phyloP scores from a whole-genome alignment of 768 basidiomycete genomes.

The Lactarius deliciosus region DNA sequence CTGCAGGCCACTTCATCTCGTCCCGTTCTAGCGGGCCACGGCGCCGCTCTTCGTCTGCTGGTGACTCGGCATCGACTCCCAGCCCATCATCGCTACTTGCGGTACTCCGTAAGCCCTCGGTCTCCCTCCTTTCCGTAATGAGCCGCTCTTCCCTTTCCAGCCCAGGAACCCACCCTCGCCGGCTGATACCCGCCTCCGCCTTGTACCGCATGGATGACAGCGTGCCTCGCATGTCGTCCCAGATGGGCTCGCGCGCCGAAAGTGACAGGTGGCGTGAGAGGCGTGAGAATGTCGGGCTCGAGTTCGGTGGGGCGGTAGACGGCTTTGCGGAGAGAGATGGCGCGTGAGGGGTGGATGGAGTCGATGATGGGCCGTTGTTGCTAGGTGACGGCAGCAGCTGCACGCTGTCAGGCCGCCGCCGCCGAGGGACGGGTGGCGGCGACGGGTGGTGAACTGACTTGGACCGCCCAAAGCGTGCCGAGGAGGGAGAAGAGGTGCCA shows the following conservation, averaged over 20 bases:
- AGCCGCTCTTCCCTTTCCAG: slow-evolving; percentile 40
- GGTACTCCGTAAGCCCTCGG: slow-evolving; percentile 31
- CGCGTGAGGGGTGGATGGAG: background rate
- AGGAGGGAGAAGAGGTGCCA: slow-evolving; percentile 30
- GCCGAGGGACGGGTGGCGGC: slow-evolving; percentile 40
- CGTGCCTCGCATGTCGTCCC: slow-evolving; percentile 41
- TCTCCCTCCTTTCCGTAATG: slow-evolving; percentile 41
- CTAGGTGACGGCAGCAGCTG: slow-evolving; percentile 40
- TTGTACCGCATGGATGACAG: slow-evolving; percentile 57
- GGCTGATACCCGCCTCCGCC: slow-evolving; percentile 65
- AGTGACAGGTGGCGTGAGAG: slow-evolving; percentile 45
- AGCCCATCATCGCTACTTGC: slow-evolving; percentile 28
- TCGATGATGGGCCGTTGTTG: slow-evolving; percentile 3
- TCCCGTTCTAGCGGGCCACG: slow-evolving; percentile 42
- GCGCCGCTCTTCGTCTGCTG: slow-evolving; percentile 19
- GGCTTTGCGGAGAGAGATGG: slow-evolving; percentile 23
- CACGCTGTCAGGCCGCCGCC: slow-evolving; percentile 63
- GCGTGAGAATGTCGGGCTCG: slow-evolving; percentile 24
- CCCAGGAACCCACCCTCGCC: slow-evolving; percentile 54
- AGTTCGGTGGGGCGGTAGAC: slow-evolving; percentile 16
- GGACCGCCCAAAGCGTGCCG: slow-evolving; percentile 48
- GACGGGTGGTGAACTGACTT: slow-evolving; percentile 54
- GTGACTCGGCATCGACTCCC: slow-evolving; percentile 28
- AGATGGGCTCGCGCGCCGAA: slow-evolving; percentile 33
- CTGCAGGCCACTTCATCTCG: slow-evolving; percentile 60